Evolutionary conservation across 345 rosid genomes (phyloP), one percentile per base, ranked within the genome.

Genomic region (Bruguiera gymnorhiza): DNA sequence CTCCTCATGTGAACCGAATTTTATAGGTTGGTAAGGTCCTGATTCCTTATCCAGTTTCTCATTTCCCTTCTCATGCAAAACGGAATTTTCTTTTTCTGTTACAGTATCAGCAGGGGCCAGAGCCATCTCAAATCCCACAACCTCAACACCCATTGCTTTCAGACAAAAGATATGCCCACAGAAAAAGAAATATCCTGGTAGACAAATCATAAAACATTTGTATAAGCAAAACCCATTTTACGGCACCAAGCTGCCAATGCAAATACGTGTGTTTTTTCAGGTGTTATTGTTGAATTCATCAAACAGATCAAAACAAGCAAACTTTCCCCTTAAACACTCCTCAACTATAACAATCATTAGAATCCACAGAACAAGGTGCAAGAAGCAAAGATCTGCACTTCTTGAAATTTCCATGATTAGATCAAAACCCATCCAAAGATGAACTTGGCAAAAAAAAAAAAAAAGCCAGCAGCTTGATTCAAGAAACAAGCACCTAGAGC

Each of bases 61-160:
- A 73, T 87, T 88, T 50, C 81, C 83, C 56, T 79, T 79, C 67
- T 80, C 83, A 16, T 70, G 77, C 56, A 53, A 50, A 64, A 76
- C 24, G 1, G 82, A 62, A 56, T 60, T 77, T 26, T 78, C 83
- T 8, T 66, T 82, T 63, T 80, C 87, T 6, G 70, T 34, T 6
- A 81, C 84, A 30, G 80, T 80, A 59, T 80, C 90, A 29, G 80
- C 71, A 19, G 95, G 81, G 63, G 79, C 82, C 26, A 83, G 83
- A 34, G 81, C 90, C 84, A 82, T 83, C 82, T 89, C 98, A 65
- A 86, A 81, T 73, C 85, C 90, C 68, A 79, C 84, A 71, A 87
- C 91, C 84, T 93, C 98, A 57, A 88, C 89, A 43, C 89, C 91
- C 98, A 93, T 93, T 62, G 68, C 70, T 71, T 78, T 67, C 63